Evolutionary conservation across 2,329 filamentous ascomycete species (phyloP).

Genomic region (Clarireedia monteithiana): DNA sequence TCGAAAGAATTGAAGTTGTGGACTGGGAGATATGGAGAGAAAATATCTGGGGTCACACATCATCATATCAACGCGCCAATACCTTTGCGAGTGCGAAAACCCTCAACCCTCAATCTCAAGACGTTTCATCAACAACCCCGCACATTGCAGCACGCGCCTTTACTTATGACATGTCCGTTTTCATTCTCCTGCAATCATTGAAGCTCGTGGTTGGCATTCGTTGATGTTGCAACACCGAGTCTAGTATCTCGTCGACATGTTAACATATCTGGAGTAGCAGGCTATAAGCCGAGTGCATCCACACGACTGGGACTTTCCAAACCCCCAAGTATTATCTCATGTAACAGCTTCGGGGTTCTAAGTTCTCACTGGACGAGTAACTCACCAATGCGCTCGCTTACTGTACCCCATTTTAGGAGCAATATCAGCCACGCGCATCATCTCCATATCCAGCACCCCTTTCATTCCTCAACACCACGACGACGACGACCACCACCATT

Average conservation of each 20-base stretch:
- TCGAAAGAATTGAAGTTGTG: too few relatives aligned
- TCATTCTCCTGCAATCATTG: conserved; percentile 5
- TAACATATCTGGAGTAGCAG: too few relatives aligned
- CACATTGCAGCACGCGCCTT: not conserved
- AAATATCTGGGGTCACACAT: too few relatives aligned
- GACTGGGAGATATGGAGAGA: too few relatives aligned
- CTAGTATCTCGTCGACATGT: too few relatives aligned
- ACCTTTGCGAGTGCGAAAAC: not conserved
- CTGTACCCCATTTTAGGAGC: not conserved
- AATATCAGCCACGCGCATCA: not conserved
- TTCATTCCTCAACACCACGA: too few relatives aligned
- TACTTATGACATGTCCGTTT: conserved; percentile 8
- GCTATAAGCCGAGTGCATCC: not conserved
- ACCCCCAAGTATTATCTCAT: not conserved
- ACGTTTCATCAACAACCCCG: not conserved
- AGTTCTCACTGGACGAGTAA: too few relatives aligned
- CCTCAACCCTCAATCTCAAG: too few relatives aligned
- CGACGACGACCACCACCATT: not conserved
- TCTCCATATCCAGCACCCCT: not conserved
- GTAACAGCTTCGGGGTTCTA: not conserved
- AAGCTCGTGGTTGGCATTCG: not conserved
- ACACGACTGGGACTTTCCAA: not conserved
- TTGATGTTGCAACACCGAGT: too few relatives aligned
- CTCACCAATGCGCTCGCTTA: too few relatives aligned
- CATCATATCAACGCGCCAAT: not conserved